Evolutionary conservation across 1,284 basidiomycete genomes (phyloP).

Genomic region (Austroboletus rostrupii): DNA sequence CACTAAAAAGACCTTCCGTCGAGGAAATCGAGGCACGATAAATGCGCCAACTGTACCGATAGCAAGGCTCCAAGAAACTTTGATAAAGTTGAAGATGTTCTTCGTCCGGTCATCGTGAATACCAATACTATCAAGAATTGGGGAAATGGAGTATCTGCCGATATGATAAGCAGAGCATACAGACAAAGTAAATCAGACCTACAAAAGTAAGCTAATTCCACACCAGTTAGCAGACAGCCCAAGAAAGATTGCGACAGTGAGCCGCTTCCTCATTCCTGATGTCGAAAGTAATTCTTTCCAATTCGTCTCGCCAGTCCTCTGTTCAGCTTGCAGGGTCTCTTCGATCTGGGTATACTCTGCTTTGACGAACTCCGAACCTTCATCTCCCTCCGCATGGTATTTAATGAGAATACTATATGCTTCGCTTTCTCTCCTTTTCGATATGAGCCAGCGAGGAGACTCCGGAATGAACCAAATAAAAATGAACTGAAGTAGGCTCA

Average conservation of each 20-base stretch:
- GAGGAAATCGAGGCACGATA: conserved; percentile 13
- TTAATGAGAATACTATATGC: conserved; percentile 14
- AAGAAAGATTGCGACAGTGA: conserved; percentile 18
- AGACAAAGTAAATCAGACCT: neutral
- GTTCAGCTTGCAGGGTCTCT: conserved; percentile 27
- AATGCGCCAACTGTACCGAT: conserved; percentile 9
- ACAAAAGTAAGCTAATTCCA: neutral
- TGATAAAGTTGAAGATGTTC: conserved; percentile 15
- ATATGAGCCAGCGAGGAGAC: conserved; percentile 58
- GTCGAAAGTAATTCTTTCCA: conserved; percentile 5
- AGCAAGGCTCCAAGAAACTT: conserved; percentile 11
- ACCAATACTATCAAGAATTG: conserved; percentile 14
- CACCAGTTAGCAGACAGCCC: neutral
- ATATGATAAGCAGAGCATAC: neutral
- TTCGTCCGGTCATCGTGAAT: conserved; percentile 21
- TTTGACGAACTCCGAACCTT: conserved; percentile 16
- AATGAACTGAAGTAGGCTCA: conserved; percentile 45
- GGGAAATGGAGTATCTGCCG: neutral
- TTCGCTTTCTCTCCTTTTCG: conserved; percentile 46
- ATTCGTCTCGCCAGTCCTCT: neutral
- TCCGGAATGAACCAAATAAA: conserved; percentile 53
- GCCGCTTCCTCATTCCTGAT: conserved; percentile 7
- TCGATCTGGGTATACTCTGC: conserved; percentile 17
- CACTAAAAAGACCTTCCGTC: conserved; percentile 19
- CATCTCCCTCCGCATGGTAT: conserved; percentile 18